Base-by-base conservation (phyloP, 495 filamentous ascomycete genomes). In the Talaromyces liani region DNA sequence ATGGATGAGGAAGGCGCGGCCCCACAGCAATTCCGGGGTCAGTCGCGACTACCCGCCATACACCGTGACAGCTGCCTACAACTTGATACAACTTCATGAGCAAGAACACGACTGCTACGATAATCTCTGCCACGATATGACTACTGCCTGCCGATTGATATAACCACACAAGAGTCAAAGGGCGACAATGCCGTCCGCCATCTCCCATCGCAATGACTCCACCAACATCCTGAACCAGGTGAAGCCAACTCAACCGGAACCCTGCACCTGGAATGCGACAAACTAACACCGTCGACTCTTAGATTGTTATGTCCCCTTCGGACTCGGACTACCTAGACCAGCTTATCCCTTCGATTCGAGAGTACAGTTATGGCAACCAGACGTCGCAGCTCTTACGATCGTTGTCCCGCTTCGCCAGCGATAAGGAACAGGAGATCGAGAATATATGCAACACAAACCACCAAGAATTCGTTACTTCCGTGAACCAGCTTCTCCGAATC, bases 241-340 rank as follows among this genome's bases (percentile, higher is more conserved):
- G 27, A 67, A 12, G 3, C 45, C 31, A 45, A 12, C 25, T 27
- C 47, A 22, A 6, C 7, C 20, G 20, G 58, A 45, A 12, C n/a
- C 16, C 3, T 8, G 33, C 41, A 20, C 6, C 62, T 25, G 34
- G 18, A 18, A 20, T 16, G 20, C 24, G 6, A 33, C 16, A n/a
- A 31, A 27, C 63, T 69, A 59, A 67, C 63, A 29, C n/a, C 25
- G 7, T 24, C 3, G 10, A 22, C 0, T 53, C 34, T n/a, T 63
- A 98, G 91, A 92, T 97, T 67, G 90, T 96, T 63, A 88, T 95
- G 68, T 90, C 92, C 14, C 87, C 93, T 22, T 93, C 91, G 6
- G 95, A 98, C 65, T 84, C 86, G 62, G 94, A 99, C 65, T 97
- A 97, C 69, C 87, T 98, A 61, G 93, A 97, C 69, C 94, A 96